phyloP scores from a whole-genome alignment of 2,329 filamentous ascomycete genomes.

The Blastomyces gilchristii region DNA sequence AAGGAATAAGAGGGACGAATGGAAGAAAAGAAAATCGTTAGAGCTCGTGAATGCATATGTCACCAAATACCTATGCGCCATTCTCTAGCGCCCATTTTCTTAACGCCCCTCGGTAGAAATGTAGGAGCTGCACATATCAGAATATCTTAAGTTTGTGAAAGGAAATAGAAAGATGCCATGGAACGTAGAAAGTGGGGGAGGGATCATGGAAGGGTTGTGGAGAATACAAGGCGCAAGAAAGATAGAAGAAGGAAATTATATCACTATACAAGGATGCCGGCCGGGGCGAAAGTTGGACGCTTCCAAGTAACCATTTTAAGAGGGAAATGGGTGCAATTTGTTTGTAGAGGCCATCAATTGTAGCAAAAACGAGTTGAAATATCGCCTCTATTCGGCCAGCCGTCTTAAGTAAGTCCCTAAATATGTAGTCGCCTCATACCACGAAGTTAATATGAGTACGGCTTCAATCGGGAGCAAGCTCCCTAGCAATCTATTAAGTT shows the following conservation, averaged over 20 bases:
- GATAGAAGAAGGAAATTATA: not conserved
- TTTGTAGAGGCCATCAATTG: not conserved
- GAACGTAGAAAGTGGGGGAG: not conserved
- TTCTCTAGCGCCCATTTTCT: not conserved
- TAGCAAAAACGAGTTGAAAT: not conserved
- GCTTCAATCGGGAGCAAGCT: not conserved
- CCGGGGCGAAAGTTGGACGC: not conserved
- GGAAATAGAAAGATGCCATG: not conserved
- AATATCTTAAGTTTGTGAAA: not conserved
- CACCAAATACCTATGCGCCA: not conserved
- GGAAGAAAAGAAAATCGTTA: not conserved
- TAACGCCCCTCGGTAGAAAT: not conserved
- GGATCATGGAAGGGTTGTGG: not conserved
- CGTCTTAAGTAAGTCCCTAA: not conserved
- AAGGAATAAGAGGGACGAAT: not conserved
- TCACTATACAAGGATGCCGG: not conserved
- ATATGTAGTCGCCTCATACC: not conserved
- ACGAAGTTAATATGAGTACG: not conserved
- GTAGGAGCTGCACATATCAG: not conserved
- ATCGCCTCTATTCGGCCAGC: not conserved
- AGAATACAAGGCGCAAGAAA: not conserved
- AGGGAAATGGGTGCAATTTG: not conserved
- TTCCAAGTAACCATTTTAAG: not conserved
- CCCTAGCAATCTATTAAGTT: not conserved
- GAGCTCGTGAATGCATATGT: not conserved